These are phyloP conservation scores for Talaromyces liani DNA, from an alignment of 495 filamentous ascomycete genomes.

Conservation along the genomic window DNA sequence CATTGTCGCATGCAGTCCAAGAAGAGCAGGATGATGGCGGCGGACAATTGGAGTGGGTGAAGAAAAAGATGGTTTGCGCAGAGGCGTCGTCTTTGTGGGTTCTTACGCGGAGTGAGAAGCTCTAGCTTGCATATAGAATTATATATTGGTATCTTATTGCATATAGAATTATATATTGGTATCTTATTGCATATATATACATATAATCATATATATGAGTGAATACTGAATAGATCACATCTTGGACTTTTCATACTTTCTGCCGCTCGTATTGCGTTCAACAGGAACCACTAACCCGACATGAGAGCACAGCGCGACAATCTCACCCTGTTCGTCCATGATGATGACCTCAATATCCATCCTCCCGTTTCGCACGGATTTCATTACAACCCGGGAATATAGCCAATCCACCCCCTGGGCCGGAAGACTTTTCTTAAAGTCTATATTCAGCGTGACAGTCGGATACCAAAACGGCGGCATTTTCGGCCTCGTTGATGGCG, in stretches of 20 bases:
- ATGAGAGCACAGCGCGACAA: constrained; percentile 58
- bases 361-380: constrained; percentile 52
- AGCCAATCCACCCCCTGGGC: constrained; percentile 57
- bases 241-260: constrained; percentile 19
- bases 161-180: neutral
- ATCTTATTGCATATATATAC: neutral
- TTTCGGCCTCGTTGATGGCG: constrained; percentile 12
- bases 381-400: constrained; percentile 48
- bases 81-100: constrained; percentile 39
- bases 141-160: neutral
- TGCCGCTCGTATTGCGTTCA: constrained; percentile 42
- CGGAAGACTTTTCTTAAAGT: constrained; percentile 57
- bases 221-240: constrained; percentile 16
- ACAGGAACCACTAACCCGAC: constrained; percentile 51
- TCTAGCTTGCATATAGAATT: neutral
- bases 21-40: constrained; percentile 24
- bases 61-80: constrained; percentile 23
- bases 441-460: constrained; percentile 62
- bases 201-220: neutral
- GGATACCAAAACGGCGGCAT: constrained; percentile 63
- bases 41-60: constrained; percentile 24
- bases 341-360: constrained; percentile 60
- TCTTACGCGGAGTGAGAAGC: neutral
- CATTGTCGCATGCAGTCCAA: constrained; percentile 32
- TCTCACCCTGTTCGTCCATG: constrained; percentile 46